Evolutionary conservation across 192 early-diverging fungal genomes (phyloP).

Genomic region (Linnemannia zychae): DNA sequence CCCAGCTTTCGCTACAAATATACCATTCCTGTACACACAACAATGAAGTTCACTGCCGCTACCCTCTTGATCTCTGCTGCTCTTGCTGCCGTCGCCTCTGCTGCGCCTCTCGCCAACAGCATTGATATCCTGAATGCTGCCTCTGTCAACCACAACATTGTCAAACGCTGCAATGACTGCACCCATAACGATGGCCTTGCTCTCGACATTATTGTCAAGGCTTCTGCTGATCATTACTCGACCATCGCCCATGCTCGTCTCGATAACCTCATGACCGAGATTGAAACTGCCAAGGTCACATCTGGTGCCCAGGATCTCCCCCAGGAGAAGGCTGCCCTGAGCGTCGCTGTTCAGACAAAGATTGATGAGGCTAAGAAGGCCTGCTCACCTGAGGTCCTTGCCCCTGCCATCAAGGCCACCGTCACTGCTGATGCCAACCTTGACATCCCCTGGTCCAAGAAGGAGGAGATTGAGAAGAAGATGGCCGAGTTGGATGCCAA

Average conservation of each 20-base stretch:
- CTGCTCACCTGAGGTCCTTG: slow-evolving; percentile 24
- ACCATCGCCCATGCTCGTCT: slow-evolving; percentile 27
- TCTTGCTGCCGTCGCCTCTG: slow-evolving; percentile 20
- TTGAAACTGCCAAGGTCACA: slow-evolving; percentile 28
- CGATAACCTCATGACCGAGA: slow-evolving; percentile 32
- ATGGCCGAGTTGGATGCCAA: slow-evolving; percentile 15
- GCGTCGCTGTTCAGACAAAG: slow-evolving; percentile 21
- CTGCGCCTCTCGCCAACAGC: background rate
- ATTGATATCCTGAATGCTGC: background rate
- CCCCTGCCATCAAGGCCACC: slow-evolving; percentile 18
- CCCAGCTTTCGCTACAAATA: background rate
- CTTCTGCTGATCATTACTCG: slow-evolving; percentile 36
- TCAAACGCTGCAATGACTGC: slow-evolving; percentile 21
- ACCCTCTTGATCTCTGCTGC: slow-evolving; percentile 27
- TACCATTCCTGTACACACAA: background rate
- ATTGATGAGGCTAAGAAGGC: slow-evolving; percentile 44
- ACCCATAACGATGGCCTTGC: slow-evolving; percentile 12
- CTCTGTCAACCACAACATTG: background rate
- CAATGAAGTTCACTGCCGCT: slow-evolving; percentile 27
- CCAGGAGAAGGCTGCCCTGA: slow-evolving; percentile 24
- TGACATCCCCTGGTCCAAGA: slow-evolving; percentile 32
- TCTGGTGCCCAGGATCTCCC: slow-evolving; percentile 15
- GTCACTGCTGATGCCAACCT: slow-evolving; percentile 14
- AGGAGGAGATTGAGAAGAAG: slow-evolving; percentile 31
- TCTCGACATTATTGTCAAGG: slow-evolving; percentile 32